Evolutionary conservation across 805 yeast genomes (phyloP).

Genomic region (Metschnikowia drakensbergensis): DNA sequence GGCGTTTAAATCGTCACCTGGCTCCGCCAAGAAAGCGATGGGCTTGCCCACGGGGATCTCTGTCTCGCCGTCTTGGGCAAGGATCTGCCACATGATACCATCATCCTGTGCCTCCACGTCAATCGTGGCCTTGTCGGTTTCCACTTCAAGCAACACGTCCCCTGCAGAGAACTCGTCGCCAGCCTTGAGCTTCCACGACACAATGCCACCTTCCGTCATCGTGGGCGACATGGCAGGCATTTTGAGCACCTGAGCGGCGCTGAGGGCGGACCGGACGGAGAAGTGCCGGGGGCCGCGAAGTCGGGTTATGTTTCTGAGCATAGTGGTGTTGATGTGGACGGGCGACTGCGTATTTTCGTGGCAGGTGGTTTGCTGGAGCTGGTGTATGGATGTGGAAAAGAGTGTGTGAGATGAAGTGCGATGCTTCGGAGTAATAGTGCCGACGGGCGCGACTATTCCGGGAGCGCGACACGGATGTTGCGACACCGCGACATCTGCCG

Average conservation of each 20-base stretch:
- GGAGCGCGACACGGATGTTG: neutral
- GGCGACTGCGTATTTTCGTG: no score
- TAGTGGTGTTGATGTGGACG: constrained; percentile 9
- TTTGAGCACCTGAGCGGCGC: constrained; percentile 51
- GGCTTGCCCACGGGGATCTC: constrained; percentile 83
- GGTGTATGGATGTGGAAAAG: constrained; percentile 2
- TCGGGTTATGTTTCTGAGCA: constrained; percentile 20
- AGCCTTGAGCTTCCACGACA: constrained; percentile 76
- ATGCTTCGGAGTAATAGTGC: constrained; percentile 19
- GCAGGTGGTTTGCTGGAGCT: neutral
- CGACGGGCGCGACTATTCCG: constrained; percentile 25
- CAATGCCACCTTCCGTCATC: constrained; percentile 93
- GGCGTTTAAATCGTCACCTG: constrained; percentile 71
- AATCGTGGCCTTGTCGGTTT: constrained; percentile 79
- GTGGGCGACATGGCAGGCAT: constrained; percentile 99
- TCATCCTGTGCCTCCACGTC: constrained; percentile 91
- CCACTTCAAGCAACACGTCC: constrained; percentile 78
- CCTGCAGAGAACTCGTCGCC: constrained; percentile 75
- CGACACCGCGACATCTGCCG: no score
- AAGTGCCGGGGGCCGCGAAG: constrained; percentile 23
- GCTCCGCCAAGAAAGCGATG: constrained; percentile 86
- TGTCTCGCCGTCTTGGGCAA: constrained; percentile 66
- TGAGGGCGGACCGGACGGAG: constrained; percentile 22
- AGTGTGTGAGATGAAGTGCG: neutral
- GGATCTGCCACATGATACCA: constrained; percentile 79